These are phyloP conservation scores for Artemisia tridentata DNA, from an alignment of 129 eudicot genomes.

Conservation along the genomic window DNA sequence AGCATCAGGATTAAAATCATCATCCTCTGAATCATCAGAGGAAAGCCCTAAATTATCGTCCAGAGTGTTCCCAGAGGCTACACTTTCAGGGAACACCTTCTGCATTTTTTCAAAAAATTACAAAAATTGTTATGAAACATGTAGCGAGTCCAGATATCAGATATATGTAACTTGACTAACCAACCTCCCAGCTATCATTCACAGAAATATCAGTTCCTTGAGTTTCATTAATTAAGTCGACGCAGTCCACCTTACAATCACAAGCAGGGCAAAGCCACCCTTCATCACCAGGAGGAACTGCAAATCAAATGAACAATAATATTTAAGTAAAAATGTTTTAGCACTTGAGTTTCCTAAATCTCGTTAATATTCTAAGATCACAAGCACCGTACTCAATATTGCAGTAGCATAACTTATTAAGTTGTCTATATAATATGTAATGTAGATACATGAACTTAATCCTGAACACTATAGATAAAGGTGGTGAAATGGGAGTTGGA, in stretches of 20 bases:
- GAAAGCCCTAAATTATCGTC: conserved; percentile 55
- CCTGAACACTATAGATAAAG: neutral
- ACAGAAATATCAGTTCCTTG: conserved; percentile 53
- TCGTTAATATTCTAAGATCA: neutral
- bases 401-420: no score
- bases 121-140: conserved; percentile 11
- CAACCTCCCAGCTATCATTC: conserved; percentile 87
- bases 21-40: conserved; percentile 96
- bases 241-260: conserved; percentile 89
- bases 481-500: neutral
- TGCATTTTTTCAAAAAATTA: conserved; percentile 32
- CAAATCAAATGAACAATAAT: neutral
- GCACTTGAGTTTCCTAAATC: conserved; percentile 9
- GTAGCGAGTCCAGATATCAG: neutral
- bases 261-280: conserved; percentile 99
- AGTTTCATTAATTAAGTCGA: conserved; percentile 69
- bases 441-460: neutral
- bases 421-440: neutral
- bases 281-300: conserved; percentile 97
- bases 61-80: conserved; percentile 46
- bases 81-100: conserved; percentile 86
- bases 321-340: neutral
- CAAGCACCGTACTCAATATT: neutral
- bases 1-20: conserved; percentile 77
- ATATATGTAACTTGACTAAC: conserved; percentile 11